Conservation (phyloP, 1,284 basidiomycete species). For the Lentinula novae-zelandiae region DNA sequence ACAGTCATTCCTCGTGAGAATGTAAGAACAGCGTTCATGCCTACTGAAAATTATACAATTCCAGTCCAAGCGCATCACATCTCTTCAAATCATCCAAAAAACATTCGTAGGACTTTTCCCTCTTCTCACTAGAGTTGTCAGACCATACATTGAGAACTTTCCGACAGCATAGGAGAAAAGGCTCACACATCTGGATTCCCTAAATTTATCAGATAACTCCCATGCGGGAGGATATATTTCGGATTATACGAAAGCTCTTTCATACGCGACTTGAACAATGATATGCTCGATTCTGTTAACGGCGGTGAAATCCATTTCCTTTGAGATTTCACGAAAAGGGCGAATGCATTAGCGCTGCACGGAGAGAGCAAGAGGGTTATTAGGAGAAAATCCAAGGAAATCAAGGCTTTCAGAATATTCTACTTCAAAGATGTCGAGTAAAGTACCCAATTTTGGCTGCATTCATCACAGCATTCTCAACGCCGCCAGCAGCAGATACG, state of each 20-base stretch:
- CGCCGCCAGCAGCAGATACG: conserved; percentile 76
- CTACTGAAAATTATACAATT: conserved; percentile 84
- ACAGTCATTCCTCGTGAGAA: not conserved
- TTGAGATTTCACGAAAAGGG: conserved; percentile 82
- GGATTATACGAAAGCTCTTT: conserved; percentile 54
- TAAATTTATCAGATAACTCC: conserved; percentile 83
- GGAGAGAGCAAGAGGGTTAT: not conserved
- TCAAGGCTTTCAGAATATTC: not conserved
- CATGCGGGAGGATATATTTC: conserved; percentile 71
- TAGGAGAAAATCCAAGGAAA: not conserved
- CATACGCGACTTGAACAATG: conserved; percentile 56
- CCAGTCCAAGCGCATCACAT: conserved; percentile 75
- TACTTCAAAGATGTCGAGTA: not conserved
- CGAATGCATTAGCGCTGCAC: conserved; percentile 75
- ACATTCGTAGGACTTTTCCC: conserved; percentile 75
- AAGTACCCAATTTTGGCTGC: conserved; percentile 66
- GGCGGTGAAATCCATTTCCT: conserved; percentile 72
- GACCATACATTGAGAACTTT: not conserved
- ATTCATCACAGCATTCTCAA: conserved; percentile 70
- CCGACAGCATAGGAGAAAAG: not conserved
- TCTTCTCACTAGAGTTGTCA: conserved; percentile 50
- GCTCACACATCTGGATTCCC: conserved; percentile 76
- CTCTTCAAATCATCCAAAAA: conserved; percentile 83
- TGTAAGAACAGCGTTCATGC: conserved; percentile 24
- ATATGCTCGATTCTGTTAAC: conserved; percentile 46